Evolutionary conservation across 1,139 yeast genomes (phyloP).

Genomic region (Dujonia santamariae): DNA sequence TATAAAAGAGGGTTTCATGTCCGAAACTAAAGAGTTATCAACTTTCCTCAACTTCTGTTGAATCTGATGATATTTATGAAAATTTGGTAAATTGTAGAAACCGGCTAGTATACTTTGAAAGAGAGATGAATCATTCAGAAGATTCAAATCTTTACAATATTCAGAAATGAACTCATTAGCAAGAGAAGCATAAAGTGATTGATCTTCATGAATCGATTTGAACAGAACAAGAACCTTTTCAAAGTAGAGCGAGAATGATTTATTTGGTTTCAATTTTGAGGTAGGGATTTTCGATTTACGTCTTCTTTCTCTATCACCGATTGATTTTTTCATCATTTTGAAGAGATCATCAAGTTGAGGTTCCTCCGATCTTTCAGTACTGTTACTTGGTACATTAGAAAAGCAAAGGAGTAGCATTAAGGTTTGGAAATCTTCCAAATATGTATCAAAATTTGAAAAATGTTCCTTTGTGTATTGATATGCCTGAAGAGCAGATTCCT

Average conservation of each 20-base stretch:
- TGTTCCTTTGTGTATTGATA: conserved; percentile 54
- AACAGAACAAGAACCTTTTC: conserved; percentile 36
- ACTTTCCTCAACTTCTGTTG: conserved; percentile 28
- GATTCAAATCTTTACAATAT: conserved; percentile 60
- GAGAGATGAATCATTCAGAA: conserved; percentile 70
- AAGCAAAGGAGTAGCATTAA: conserved; percentile 11
- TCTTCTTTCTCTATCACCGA: neutral
- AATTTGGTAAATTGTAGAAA: conserved; percentile 65
- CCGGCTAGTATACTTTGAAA: conserved; percentile 70
- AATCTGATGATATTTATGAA: conserved; percentile 60
- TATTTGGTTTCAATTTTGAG: neutral
- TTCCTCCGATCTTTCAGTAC: neutral
- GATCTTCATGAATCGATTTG: conserved; percentile 33
- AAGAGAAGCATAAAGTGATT: conserved; percentile 30
- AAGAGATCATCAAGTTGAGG: conserved; percentile 3
- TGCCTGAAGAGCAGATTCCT: conserved; percentile 40
- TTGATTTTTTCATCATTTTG: conserved; percentile 2
- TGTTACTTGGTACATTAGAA: conserved; percentile 1
- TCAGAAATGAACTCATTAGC: conserved; percentile 60
- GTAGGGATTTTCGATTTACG: neutral
- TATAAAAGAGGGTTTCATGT: neutral
- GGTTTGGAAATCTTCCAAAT: conserved; percentile 34
- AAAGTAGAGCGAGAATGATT: conserved; percentile 36
- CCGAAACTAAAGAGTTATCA: neutral
- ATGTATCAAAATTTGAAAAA: conserved; percentile 38